Percentiles rank a stretch among this genome's conserved stretches.
These are phyloP conservation scores for Leucogyrophana mollusca DNA, from an alignment of 768 basidiomycete genomes.

Conservation along the genomic window DNA sequence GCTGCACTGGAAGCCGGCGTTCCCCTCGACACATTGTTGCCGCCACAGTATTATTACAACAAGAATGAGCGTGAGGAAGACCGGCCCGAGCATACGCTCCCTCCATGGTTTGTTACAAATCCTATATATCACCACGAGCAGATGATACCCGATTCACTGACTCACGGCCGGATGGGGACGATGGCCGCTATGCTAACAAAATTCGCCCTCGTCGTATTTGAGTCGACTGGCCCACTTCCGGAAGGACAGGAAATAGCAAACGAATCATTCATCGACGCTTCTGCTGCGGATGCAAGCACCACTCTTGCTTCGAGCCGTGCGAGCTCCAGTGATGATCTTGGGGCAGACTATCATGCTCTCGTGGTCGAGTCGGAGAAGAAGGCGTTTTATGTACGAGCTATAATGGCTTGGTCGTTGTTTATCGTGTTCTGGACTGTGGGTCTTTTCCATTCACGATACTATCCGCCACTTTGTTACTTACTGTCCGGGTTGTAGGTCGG, in stretches of 20 bases:
- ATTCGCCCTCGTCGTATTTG: constrained; percentile 44
- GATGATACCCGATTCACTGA: constrained; percentile 33
- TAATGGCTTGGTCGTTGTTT: constrained; percentile 59
- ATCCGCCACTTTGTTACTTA: background rate
- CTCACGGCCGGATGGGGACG: constrained; percentile 54
- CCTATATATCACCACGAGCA: constrained; percentile 16
- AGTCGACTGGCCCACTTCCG: constrained; percentile 13
- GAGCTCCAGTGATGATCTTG: constrained; percentile 5
- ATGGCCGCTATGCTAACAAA: constrained; percentile 57
- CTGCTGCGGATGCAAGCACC: background rate
- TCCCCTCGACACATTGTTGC: constrained; percentile 51
- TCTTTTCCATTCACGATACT: background rate
- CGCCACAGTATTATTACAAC: constrained; percentile 29
- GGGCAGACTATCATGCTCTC: constrained; percentile 15
- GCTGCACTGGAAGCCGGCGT: constrained; percentile 71
- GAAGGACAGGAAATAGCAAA: background rate
- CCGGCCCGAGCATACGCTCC: background rate
- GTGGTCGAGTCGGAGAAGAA: constrained; percentile 43
- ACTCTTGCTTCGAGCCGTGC: constrained; percentile 1
- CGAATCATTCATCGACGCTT: background rate
- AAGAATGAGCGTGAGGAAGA: constrained; percentile 6
- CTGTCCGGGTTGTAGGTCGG: constrained; percentile 45
- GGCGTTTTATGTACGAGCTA: constrained; percentile 57
- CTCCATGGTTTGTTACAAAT: constrained; percentile 18
- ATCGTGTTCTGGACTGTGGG: constrained; percentile 76